These are phyloP conservation scores for Ophiorrhiza pumila DNA, from an alignment of 257 asterid genomes.

Conservation along the genomic window DNA sequence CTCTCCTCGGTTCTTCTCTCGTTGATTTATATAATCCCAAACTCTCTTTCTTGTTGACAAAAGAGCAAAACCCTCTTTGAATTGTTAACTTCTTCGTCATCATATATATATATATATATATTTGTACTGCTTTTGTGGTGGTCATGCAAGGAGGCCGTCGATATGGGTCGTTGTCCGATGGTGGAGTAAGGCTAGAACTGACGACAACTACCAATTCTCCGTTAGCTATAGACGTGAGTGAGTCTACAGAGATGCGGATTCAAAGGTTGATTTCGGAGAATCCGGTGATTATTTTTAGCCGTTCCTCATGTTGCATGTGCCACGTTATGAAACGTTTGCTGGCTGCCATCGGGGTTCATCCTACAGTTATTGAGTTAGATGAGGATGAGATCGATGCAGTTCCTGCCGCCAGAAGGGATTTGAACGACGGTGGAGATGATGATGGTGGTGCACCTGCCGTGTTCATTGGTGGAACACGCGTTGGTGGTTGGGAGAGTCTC, in stretches of 20 bases:
- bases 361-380: slow-evolving; percentile 78
- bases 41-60: slow-evolving; percentile 5
- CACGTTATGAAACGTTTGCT: slow-evolving; percentile 83
- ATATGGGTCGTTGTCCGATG: slow-evolving; percentile 36
- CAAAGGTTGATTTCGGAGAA: slow-evolving; percentile 77
- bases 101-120: too few species aligned
- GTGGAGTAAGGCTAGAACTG: slow-evolving; percentile 66
- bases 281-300: slow-evolving; percentile 80
- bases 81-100: too few species aligned
- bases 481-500: slow-evolving; percentile 81
- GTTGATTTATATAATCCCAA: slow-evolving; percentile 18
- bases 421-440: slow-evolving; percentile 5
- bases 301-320: slow-evolving; percentile 92
- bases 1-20: not conserved
- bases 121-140: not conserved
- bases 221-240: slow-evolving; percentile 61
- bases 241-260: slow-evolving; percentile 74
- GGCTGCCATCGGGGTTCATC: slow-evolving; percentile 69
- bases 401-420: slow-evolving; percentile 14
- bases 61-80: not conserved
- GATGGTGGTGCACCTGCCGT: slow-evolving; percentile 52
- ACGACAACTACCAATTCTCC: slow-evolving; percentile 54
- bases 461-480: slow-evolving; percentile 79
- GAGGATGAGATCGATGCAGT: slow-evolving; percentile 81
- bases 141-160: slow-evolving; percentile 57